Percentiles rank a stretch among this genome's conserved stretches.
Evolutionary conservation across 2,329 filamentous ascomycete species (phyloP).

Genomic region (Cryphonectria naterciae): DNA sequence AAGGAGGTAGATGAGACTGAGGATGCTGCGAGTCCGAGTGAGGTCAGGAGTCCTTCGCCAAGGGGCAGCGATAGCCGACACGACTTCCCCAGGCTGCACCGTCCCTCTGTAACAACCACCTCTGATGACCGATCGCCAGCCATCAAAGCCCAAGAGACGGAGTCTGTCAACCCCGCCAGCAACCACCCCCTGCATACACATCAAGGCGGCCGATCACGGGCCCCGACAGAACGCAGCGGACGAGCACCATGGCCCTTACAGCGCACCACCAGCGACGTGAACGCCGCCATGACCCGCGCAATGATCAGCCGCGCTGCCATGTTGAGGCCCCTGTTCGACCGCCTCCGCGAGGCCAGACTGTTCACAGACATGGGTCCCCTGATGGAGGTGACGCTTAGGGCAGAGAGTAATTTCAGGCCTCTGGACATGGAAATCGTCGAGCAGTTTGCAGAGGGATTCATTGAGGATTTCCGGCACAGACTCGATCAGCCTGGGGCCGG

Average conservation of each 20-base stretch:
- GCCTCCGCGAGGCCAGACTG: not conserved
- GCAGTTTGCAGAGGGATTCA: not conserved
- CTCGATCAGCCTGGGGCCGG: not conserved
- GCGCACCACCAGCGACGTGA: not conserved
- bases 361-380: not conserved
- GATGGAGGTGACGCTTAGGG: not conserved
- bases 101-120: not conserved
- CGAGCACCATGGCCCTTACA: not conserved
- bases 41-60: not conserved
- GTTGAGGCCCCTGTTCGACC: slow-evolving; percentile 5
- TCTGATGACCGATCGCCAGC: not conserved
- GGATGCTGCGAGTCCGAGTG: not conserved
- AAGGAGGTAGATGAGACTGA: not conserved
- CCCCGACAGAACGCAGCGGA: not conserved
- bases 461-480: not conserved
- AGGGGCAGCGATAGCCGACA: not conserved
- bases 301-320: not conserved
- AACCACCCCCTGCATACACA: not conserved
- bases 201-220: not conserved
- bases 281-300: not conserved
- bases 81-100: not conserved
- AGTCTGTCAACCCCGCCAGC: not conserved
- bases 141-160: not conserved
- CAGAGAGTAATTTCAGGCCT: not conserved
- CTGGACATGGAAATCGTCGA: not conserved